Conservation (phyloP, 2,329 filamentous ascomycete genomes). For the Dendrostoma leiphaemia region DNA sequence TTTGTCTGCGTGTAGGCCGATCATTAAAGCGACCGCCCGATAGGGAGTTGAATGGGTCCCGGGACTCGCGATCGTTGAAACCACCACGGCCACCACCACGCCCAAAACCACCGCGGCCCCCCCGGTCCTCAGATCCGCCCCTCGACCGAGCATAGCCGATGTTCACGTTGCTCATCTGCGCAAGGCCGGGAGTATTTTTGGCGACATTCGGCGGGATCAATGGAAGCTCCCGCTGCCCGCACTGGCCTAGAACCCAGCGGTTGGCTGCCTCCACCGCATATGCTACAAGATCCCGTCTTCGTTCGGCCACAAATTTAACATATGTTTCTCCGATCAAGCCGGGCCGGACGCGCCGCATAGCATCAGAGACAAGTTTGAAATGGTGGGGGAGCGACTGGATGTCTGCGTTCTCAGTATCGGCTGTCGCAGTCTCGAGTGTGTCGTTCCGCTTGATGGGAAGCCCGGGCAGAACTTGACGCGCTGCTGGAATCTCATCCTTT, state of each 20-base stretch:
- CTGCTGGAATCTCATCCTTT: conserved; percentile 47
- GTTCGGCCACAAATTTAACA: conserved; percentile 51
- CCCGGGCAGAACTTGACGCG: conserved; percentile 50
- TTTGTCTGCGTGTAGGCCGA: background rate
- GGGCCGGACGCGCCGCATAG: conserved; percentile 41
- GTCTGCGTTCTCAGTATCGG: conserved; percentile 52
- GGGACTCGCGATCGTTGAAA: background rate
- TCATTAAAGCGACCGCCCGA: background rate
- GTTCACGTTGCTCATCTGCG: conserved; percentile 31
- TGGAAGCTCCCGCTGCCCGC: conserved; percentile 52
- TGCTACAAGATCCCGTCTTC: conserved; percentile 35
- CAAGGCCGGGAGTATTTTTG: conserved; percentile 30
- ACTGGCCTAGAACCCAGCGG: conserved; percentile 47
- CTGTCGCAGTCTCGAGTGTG: conserved; percentile 48
- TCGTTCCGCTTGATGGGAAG: conserved; percentile 60
- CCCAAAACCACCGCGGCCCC: background rate
- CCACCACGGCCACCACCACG: background rate
- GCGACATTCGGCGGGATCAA: conserved; percentile 26
- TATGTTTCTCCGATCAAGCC: conserved; percentile 50
- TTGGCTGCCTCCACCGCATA: conserved; percentile 50
- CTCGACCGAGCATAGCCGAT: conserved; percentile 19
- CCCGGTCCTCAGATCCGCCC: background rate
- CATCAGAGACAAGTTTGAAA: conserved; percentile 41
- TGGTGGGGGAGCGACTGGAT: conserved; percentile 39
- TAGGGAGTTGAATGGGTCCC: conserved; percentile 12